Conservation (phyloP, 306 rosid species). For the Castanospermum australe region DNA sequence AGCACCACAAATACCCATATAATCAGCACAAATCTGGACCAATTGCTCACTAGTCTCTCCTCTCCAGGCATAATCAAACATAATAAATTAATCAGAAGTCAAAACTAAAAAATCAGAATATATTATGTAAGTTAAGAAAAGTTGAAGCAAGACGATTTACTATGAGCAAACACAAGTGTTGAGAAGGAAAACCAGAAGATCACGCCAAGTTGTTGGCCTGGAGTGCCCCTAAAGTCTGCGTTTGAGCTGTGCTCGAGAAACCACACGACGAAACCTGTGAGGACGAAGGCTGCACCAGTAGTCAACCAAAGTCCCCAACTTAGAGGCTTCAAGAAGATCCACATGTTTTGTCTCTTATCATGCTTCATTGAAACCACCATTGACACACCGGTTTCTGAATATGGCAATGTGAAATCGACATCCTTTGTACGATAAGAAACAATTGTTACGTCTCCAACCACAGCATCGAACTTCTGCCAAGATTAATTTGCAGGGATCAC, state of each 20-base stretch:
- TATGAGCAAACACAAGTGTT: conserved; percentile 41
- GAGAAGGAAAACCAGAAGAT: conserved; percentile 48
- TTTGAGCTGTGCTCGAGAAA: conserved; percentile 38
- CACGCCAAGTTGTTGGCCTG: conserved; percentile 16
- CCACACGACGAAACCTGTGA: conserved; percentile 36
- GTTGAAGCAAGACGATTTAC: conserved; percentile 2
- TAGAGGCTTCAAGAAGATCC: conserved; percentile 50
- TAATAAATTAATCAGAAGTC: neutral
- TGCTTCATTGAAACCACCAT: conserved; percentile 38
- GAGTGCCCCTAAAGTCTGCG: conserved; percentile 23
- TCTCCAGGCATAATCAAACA: conserved; percentile 3
- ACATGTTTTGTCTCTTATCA: conserved; percentile 13
- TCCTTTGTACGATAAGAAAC: conserved; percentile 20
- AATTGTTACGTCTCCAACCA: conserved; percentile 44
- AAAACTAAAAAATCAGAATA: too few species aligned
- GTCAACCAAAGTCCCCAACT: conserved; percentile 42
- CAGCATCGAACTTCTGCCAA: conserved; percentile 35
- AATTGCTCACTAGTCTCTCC: conserved; percentile 27
- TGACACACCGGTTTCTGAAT: conserved; percentile 28
- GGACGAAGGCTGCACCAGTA: conserved; percentile 16
- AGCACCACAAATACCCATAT: conserved; percentile 50
- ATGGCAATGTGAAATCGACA: conserved; percentile 45
- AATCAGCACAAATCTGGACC: conserved; percentile 36
- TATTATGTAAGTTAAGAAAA: too few species aligned
- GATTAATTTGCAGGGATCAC: neutral